Base-by-base conservation (phyloP, 2,329 filamentous ascomycete genomes). In the Alternaria infectoria region DNA sequence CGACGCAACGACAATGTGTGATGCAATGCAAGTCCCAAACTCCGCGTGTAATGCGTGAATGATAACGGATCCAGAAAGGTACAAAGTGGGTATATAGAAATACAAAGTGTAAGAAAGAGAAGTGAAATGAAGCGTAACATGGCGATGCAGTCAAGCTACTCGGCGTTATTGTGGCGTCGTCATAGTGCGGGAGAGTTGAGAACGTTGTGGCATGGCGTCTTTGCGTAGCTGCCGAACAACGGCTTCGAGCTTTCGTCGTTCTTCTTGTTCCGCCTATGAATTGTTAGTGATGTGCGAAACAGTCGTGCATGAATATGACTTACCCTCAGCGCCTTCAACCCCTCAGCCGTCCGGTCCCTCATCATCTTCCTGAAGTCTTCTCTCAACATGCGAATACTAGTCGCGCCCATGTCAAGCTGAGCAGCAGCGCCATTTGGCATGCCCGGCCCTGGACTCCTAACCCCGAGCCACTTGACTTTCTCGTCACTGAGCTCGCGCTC, bases 361-460 rank as follows among this genome's bases (percentile, higher is more conserved):
- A 92, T 92, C 90, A 92, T 92, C 82, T 90, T 92, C 83, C 91
- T 91, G 76, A 93, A 93, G 77, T 93, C 90, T 66, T 89, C 89
- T 79, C 89, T 89, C 73, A 93, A 74, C 44, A 92, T 89, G 79
- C 87, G 87, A 23, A 88, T 90, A 70, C 89, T 91, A 11, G 89
- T 92, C 10, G 83, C 86, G 67, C 90, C 88, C 62, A 80, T 77
- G 47, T 73, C 72, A 9, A 66, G 68, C 60, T 70, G 67, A 2
- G 66, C 59, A 7, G 64, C 64, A 9, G 65, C 70, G 30, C 66
- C 71, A 63, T 54, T 76, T 67, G 68, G 73, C 6, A 80, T 79
- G 10, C 82, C 82, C 13, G 36, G 36, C 0, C 36, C 36, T 0
- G 87, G 85, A 70, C 85, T 87, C 74, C 84, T 86, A 30, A 87